These are phyloP conservation scores for Monilinia fructicola DNA, from an alignment of 2,329 filamentous ascomycete species.

Conservation along the genomic window DNA sequence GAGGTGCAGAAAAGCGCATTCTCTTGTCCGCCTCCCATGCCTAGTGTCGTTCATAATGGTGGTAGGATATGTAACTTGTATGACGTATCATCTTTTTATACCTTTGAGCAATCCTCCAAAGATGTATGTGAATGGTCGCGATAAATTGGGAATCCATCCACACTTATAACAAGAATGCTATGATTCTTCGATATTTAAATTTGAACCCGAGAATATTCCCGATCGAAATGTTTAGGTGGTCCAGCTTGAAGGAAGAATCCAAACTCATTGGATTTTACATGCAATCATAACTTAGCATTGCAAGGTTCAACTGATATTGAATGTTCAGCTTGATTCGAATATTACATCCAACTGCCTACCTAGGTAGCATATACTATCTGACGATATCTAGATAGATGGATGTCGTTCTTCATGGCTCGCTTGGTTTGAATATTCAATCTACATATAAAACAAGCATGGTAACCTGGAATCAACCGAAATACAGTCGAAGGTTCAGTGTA, in stretches of 20 bases:
- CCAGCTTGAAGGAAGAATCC: background rate
- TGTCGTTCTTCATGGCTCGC: too few species aligned
- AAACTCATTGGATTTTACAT: background rate
- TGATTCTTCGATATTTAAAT: background rate
- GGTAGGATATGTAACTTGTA: background rate
- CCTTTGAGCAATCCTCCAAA: background rate
- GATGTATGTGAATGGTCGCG: background rate
- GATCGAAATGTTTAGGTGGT: background rate
- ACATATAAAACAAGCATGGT: too few species aligned
- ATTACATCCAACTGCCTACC: background rate
- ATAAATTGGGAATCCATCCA: background rate
- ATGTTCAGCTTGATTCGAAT: background rate
- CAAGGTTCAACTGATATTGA: background rate
- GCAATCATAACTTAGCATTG: background rate
- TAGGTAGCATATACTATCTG: background rate
- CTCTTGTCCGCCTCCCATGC: background rate
- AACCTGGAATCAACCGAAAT: background rate
- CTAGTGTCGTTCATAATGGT: background rate
- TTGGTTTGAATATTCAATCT: too few species aligned
- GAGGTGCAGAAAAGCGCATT: background rate
- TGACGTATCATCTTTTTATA: background rate
- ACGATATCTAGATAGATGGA: too few species aligned
- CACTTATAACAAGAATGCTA: background rate
- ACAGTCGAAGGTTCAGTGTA: background rate
- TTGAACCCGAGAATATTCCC: background rate